Base-by-base conservation (phyloP, 371 early-diverging fungal species). In the Syncephalastrum sp. region DNA sequence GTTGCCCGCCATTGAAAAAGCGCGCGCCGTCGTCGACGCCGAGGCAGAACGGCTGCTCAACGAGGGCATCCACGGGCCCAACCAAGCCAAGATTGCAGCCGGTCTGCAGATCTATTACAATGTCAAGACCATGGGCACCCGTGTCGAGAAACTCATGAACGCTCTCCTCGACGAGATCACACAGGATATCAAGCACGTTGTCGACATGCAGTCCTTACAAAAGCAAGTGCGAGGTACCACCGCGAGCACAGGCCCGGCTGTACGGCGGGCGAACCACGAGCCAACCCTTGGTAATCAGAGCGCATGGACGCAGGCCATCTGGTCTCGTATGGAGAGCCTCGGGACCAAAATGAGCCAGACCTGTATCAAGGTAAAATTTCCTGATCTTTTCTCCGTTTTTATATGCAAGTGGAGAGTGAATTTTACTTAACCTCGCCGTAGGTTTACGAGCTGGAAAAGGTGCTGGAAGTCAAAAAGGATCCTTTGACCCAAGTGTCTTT, bases 51-150 rank as follows among this genome's bases (percentile, higher is more conserved):
- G 72, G 5, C 62, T 85, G 46, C 60, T 91, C 13, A 72, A 77
- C 25, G 78, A 81, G 24, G 89, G 91, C 1, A 69, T 90, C 42
- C 5, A 33, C 10, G 38, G 38, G 38, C 82, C 86, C 66, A 85
- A 86, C 54, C 87, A 89, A 65, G 72, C 86, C 5, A 86, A 87
- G 41, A 83, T 92, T 59, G 89, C 91, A 17, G 71, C 85, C 12
- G 86, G 88, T 4, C 74, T 92, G 50, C 92, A 91, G 52, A 86
- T 92, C 5, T 90, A 87, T 62, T 79, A 85, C 47, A 89, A 89
- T 52, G 71, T 92, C 52, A 78, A 82, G 33, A 65, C 79, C 42
- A 71, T 90, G 71, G 75, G 82, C 12, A 61, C 70, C 29, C 82
- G 74, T 42, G 71, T 82, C 42, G 53, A 82, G 53, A 54, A 73